Evolutionary conservation across 495 filamentous ascomycete genomes (phyloP), one percentile per base, ranked within the genome.

Genomic region (Monascus purpureus): DNA sequence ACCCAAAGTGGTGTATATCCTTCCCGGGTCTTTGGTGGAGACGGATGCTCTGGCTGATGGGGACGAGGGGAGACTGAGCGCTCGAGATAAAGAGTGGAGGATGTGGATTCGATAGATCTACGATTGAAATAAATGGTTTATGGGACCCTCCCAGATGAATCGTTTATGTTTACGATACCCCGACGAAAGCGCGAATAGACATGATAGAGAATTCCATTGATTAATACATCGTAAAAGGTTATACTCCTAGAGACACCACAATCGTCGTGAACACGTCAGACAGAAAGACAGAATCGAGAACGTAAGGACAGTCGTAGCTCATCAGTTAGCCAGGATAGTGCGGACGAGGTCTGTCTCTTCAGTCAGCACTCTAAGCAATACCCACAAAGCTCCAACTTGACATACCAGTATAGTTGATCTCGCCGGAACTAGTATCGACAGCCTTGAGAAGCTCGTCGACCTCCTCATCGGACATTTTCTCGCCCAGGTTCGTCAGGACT

Each of bases 391-490:
- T n/a, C 2, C 8, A 29, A 5, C 9, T 17, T 22, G 23, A 57
- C 68, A 38, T 65, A 88, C 84, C 86, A 28, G 77, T 86, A 56
- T 97, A 97, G 62, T 96, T 93, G 58, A 96, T 80, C 68, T 95
- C 84, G 38, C 86, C 88, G 34, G 76, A 84, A 55, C 75, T 84
- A 35, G 85, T 86, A 49, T 97, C 87, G 39, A 95, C 86, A 2
- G 83, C 84, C 74, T 96, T 96, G 50, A 96, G 71, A 46, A 97
- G 67, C 70, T 97, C 90, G 49, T 97, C 87, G 25, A 96, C 90
- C 62, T 97, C 90, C 27, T 94, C 88, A 46, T 96, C 87, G 41
- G 82, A 84, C 80, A 97, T 92, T 67, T 95, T 95, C 75, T 97
- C 90, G 40, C 90, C 90, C 36, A 97, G 65, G 47, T 93, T 94